These are phyloP conservation scores for Penicillium lividum DNA, from an alignment of 495 filamentous ascomycete genomes.

Conservation along the genomic window DNA sequence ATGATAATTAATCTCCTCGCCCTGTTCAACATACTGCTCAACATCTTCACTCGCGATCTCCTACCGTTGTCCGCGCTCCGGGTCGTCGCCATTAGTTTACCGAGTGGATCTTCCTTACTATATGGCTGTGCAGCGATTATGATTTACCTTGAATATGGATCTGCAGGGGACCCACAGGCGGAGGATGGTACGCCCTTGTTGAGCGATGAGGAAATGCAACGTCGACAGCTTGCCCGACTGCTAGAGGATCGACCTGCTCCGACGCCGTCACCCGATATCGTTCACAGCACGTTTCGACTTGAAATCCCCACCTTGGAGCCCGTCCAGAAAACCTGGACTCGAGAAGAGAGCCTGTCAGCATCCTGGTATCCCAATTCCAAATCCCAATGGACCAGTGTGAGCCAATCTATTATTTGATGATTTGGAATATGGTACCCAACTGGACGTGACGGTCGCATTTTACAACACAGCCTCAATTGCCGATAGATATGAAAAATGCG, in stretches of 20 bases:
- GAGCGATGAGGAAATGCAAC: slow-evolving; percentile 42
- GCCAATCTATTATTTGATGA: neutral
- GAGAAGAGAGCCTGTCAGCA: neutral
- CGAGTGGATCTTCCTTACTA: slow-evolving; percentile 26
- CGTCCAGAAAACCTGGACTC: slow-evolving; percentile 13
- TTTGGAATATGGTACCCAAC: neutral
- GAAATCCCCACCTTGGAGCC: slow-evolving; percentile 25
- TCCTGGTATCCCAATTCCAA: neutral
- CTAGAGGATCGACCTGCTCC: slow-evolving; percentile 25
- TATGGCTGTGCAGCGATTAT: slow-evolving; percentile 31
- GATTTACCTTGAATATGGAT: slow-evolving; percentile 23
- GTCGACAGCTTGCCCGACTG: slow-evolving; percentile 37
- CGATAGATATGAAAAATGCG: neutral
- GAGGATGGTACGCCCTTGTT: slow-evolving; percentile 26
- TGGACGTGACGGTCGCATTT: neutral
- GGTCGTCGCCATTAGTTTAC: slow-evolving; percentile 27
- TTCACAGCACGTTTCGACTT: slow-evolving; percentile 38
- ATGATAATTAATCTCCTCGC: slow-evolving; percentile 31
- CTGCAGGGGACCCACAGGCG: slow-evolving; percentile 7
- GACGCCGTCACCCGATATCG: slow-evolving; percentile 22
- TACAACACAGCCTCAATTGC: neutral
- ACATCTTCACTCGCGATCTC: slow-evolving; percentile 30
- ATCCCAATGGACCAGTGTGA: neutral
- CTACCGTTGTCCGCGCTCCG: slow-evolving; percentile 27
- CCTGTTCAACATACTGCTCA: slow-evolving; percentile 36